Base-by-base conservation (phyloP, 2,329 filamentous ascomycete genomes). In the Fusarium circinatum region DNA sequence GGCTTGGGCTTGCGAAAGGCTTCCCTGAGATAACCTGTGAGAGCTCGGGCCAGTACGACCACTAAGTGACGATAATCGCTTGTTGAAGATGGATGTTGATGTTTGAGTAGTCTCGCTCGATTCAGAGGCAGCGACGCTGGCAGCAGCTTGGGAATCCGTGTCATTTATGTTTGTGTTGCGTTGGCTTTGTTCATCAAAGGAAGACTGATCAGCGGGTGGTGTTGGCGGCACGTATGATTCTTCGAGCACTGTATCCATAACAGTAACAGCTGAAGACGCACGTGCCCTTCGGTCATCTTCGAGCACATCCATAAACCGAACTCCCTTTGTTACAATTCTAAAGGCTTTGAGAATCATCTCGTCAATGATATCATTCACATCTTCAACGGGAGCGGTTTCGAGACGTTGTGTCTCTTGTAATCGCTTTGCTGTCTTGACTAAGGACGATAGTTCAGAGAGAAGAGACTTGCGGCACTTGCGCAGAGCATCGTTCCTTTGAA, bases 301-400 rank as follows among this genome's bases (percentile, higher is more conserved):
- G 84, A 96, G 91, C 5, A 96, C 88, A 76, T 99, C 96, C 47
- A 98, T 87, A 79, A 99, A 98, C 49, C 92, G 89, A 32, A 98
- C 94, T 20, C 94, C 95, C 77, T 96, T 92, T 54, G 92, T 96
- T n/a, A 98, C 93, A 59, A 98, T 95, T 79, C 93, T 95, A 85
- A 98, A 98, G 0, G 95, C 95, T 81, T 95, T 96, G 60, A 97
- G 85, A 30, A 98, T 93, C 89, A 98, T 94, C 80, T 98, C 94
- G 79, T 98, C 96, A 65, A 98, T 89, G 65, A 96, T 89, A 76
- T 93, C 90, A 78, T 94, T 94, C 18, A 93, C 86, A 51, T 90
- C 87, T 36, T 92, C 88, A 1, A 84, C 80, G 0, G 87, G 84
- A 20, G 84, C 82, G 1, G 83, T 74, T 47, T 82, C 74, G 8